Evolutionary conservation across 352 stramenopile genomes (phyloP).

Genomic region (Thalassiosira livingstoniorum): DNA sequence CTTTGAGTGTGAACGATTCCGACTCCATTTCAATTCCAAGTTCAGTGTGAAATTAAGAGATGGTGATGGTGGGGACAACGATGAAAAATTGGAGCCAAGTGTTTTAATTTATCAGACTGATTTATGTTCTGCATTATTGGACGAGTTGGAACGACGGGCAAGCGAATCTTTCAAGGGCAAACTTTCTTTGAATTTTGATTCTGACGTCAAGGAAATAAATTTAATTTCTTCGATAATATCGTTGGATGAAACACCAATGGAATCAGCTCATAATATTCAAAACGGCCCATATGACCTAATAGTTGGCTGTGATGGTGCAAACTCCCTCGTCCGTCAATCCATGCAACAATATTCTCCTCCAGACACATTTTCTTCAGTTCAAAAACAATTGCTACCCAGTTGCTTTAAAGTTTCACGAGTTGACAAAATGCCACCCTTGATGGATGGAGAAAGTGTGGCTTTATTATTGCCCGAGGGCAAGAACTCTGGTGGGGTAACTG

Average conservation of each 20-base stretch:
- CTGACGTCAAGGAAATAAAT: slow-evolving; percentile 56
- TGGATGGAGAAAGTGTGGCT: slow-evolving; percentile 70
- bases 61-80: slow-evolving; percentile 19
- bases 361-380: slow-evolving; percentile 31
- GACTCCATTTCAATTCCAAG: slow-evolving; percentile 56
- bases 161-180: slow-evolving; percentile 17
- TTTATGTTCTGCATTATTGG: slow-evolving; percentile 67
- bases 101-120: slow-evolving; percentile 80
- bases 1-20: slow-evolving; percentile 75
- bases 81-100: too few relatives aligned
- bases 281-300: slow-evolving; percentile 69
- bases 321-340: slow-evolving; percentile 69
- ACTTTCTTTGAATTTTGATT: slow-evolving; percentile 63
- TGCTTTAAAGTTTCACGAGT: slow-evolving; percentile 74
- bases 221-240: slow-evolving; percentile 42
- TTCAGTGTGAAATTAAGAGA: slow-evolving; percentile 51
- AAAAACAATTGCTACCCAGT: slow-evolving; percentile 46
- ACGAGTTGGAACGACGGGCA: slow-evolving; percentile 66
- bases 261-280: neutral
- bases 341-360: slow-evolving; percentile 43
- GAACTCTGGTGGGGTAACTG: slow-evolving; percentile 46
- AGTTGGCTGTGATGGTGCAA: slow-evolving; percentile 79
- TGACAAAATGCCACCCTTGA: slow-evolving; percentile 40
- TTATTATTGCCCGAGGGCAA: slow-evolving; percentile 69
- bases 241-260: neutral